Conservation (phyloP, 768 basidiomycete species). For the Phylloporus scabripes region DNA sequence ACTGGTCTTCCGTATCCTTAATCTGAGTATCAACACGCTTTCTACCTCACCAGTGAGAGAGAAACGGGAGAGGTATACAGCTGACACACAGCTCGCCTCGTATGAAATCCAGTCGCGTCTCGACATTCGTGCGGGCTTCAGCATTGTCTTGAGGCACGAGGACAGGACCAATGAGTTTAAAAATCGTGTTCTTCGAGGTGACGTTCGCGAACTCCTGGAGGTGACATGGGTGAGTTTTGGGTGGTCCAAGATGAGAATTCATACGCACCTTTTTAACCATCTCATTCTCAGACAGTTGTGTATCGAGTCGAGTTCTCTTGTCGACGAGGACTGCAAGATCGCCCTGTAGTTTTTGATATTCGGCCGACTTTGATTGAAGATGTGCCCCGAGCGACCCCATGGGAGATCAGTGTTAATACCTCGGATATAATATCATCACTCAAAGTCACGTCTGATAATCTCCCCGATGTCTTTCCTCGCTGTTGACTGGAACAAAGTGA, state of each 20-base stretch:
- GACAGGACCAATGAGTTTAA: conserved; percentile 88
- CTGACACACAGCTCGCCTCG: conserved; percentile 70
- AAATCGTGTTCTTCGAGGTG: conserved; percentile 72
- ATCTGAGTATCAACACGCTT: conserved; percentile 80
- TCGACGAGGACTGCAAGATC: conserved; percentile 73
- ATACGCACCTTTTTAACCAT: conserved; percentile 73
- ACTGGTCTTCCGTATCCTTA: conserved; percentile 68
- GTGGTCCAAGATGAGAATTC: background rate
- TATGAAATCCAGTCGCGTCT: conserved; percentile 89
- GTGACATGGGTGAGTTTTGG: background rate
- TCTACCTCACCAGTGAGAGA: conserved; percentile 31
- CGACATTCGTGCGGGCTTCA: conserved; percentile 84
- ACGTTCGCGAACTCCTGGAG: conserved; percentile 76
- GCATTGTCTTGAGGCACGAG: conserved; percentile 83
- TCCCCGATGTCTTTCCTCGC: conserved; percentile 25
- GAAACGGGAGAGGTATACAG: background rate
- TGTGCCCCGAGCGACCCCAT: conserved; percentile 52
- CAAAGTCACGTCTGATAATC: no score
- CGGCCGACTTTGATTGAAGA: conserved; percentile 63
- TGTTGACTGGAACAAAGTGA: conserved; percentile 57
- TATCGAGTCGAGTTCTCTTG: conserved; percentile 80
- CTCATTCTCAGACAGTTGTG: conserved; percentile 89
- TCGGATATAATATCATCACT: no score
- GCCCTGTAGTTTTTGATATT: conserved; percentile 76
- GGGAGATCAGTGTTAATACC: conserved; percentile 5